Conservation (phyloP, 495 filamentous ascomycete genomes). For the Hyaloscypha finlandica region DNA sequence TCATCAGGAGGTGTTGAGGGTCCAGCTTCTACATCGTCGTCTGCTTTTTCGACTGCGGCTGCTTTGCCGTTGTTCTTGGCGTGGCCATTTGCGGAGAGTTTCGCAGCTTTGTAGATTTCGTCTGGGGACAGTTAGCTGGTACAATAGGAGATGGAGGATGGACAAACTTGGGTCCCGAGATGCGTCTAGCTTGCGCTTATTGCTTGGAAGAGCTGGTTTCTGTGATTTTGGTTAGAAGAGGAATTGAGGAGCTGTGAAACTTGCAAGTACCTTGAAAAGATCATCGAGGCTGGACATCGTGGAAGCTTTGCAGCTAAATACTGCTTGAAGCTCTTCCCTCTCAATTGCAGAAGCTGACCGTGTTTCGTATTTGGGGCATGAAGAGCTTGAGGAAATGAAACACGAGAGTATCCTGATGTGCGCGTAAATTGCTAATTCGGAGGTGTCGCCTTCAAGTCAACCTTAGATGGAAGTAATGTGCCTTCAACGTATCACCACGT, state of each 20-base stretch:
- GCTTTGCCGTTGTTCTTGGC: constrained; percentile 61
- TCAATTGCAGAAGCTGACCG: background rate
- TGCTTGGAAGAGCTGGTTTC: constrained; percentile 53
- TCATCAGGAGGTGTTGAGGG: constrained; percentile 64
- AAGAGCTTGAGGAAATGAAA: background rate
- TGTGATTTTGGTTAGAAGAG: constrained; percentile 35
- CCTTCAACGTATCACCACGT: background rate
- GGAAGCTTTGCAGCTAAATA: background rate
- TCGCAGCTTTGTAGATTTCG: constrained; percentile 86
- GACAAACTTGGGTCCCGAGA: constrained; percentile 68
- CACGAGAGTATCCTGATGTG: background rate
- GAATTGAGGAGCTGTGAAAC: constrained; percentile 1
- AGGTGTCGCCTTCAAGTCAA: background rate
- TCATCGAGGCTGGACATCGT: constrained; percentile 78
- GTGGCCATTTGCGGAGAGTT: constrained; percentile 62
- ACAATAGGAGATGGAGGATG: background rate
- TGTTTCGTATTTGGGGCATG: background rate
- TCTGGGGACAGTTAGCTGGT: constrained; percentile 42
- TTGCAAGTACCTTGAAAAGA: constrained; percentile 70
- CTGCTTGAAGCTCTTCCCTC: background rate
- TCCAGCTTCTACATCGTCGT: constrained; percentile 65
- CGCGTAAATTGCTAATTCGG: background rate
- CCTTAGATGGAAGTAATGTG: too few species aligned
- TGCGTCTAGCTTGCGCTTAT: constrained; percentile 79
- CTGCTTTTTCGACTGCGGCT: constrained; percentile 60